Evolutionary conservation across 2,329 filamentous ascomycete genomes (phyloP), one percentile per base, ranked within the genome.

Genomic region (Myriosclerotinia duriaeana): DNA sequence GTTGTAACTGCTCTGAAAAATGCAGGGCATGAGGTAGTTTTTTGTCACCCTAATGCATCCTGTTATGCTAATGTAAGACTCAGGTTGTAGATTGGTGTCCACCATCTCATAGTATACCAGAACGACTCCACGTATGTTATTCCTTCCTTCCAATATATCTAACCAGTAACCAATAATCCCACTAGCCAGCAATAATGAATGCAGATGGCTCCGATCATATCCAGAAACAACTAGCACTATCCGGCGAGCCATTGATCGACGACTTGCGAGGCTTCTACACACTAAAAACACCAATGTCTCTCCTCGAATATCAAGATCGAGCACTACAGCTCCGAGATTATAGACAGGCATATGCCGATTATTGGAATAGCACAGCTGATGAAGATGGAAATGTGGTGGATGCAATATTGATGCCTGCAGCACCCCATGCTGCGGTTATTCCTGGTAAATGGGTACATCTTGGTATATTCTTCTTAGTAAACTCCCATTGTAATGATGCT

Each of bases 391-490:
- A 79, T 54, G 76, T 81, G 5, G 83, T 87, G 0, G 86, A 88
- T 70, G 82, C 80, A 0, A 72, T 85, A 1, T 79, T 85, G 22
- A 78, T 78, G 72, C 81, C 83, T 0, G 72, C 82, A 15, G 80
- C 81, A 2, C 81, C 83, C 0, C 80, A 80, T 56, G 77, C 81
- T 4, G 82, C 82, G 52, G 42, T 68, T 3, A 63, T 66, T 17
- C 66, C 66, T 12, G 64, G 79, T 2, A 66, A 46, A 40, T 68
- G 56, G 55, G 52, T 56, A 36, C 60, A 67, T 53, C 38, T 64
- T 0, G 60, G 65, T 65, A 58, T 22, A n/a, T 50, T 20, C n/a
- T 36, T 9, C 34, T 40, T 22, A n/a, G 56, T 17, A 34, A 34
- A 6, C 3, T 11, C 4, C 1, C 12, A 36, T 15, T 2, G 14